These are phyloP conservation scores for Physcomitrium patens DNA, from an alignment of 225 moss, liverwort and hornwort species.

Conservation along the genomic window DNA sequence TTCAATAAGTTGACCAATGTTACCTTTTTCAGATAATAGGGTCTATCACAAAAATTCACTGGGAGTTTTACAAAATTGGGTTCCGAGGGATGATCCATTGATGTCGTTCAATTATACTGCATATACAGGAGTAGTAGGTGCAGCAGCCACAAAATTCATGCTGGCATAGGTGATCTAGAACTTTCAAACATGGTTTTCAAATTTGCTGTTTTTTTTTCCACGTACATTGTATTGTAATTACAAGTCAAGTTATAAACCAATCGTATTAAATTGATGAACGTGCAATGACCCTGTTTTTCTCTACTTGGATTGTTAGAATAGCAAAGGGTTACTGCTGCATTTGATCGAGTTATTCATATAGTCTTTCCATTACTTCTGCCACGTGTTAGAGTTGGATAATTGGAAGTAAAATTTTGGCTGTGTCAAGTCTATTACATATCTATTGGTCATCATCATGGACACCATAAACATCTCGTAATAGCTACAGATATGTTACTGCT, in stretches of 20 bases:
- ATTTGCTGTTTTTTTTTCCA: neutral
- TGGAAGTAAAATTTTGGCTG: neutral
- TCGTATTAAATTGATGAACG: slow-evolving; percentile 5
- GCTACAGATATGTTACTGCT: slow-evolving; percentile 16
- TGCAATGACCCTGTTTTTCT: neutral
- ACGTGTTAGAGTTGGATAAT: neutral
- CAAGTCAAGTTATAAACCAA: neutral
- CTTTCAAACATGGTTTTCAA: neutral
- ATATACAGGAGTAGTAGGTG: slow-evolving; percentile 69
- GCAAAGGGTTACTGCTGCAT: neutral
- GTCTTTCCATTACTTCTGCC: slow-evolving; percentile 4
- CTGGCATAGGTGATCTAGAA: slow-evolving; percentile 62
- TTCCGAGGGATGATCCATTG: slow-evolving; percentile 62
- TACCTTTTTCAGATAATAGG: slow-evolving; percentile 15
- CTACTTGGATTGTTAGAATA: slow-evolving; percentile 3
- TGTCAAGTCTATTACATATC: neutral
- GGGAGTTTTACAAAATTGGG: slow-evolving; percentile 62
- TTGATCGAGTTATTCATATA: neutral
- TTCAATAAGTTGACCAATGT: slow-evolving; percentile 8
- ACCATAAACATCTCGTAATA: neutral
- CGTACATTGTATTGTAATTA: slow-evolving; percentile 8
- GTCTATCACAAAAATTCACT: slow-evolving; percentile 10
- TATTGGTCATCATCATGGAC: neutral
- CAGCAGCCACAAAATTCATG: slow-evolving; percentile 81
- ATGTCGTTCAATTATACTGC: slow-evolving; percentile 75